Percentiles rank a stretch among this genome's conserved stretches.
Conservation (phyloP, 495 filamentous ascomycete species). For the Eremomyces bilateralis region DNA sequence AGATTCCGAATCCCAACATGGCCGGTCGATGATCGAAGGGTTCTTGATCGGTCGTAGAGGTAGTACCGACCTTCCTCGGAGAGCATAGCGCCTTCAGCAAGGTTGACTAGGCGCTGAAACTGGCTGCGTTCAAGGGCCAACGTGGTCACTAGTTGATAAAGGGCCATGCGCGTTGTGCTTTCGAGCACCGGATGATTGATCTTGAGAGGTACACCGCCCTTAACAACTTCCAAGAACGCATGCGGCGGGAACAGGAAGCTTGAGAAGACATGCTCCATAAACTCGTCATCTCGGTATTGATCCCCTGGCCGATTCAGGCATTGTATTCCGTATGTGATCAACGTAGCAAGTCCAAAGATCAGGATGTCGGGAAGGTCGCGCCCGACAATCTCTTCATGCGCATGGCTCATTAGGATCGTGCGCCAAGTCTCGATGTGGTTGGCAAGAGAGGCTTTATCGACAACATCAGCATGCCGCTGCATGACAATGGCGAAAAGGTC, state of each 20-base stretch:
- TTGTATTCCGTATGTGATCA: slow-evolving; percentile 11
- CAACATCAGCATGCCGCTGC: no score
- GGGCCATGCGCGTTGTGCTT: slow-evolving; percentile 31
- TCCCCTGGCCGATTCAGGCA: no score
- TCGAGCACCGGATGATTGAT: slow-evolving; percentile 29
- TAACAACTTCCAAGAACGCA: slow-evolving; percentile 10
- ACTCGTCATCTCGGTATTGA: slow-evolving; percentile 9
- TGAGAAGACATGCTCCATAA: slow-evolving; percentile 38
- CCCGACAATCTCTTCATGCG: slow-evolving; percentile 27
- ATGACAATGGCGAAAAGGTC: no score
- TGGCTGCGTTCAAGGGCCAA: not conserved
- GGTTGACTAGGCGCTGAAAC: slow-evolving; percentile 25
- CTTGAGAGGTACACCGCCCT: slow-evolving; percentile 3
- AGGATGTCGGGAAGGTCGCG: slow-evolving; percentile 27
- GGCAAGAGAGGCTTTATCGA: slow-evolving; percentile 1
- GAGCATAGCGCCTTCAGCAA: slow-evolving; percentile 28
- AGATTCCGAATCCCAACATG: slow-evolving; percentile 76
- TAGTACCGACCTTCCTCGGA: not conserved
- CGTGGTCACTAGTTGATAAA: slow-evolving; percentile 25
- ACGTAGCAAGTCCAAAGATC: slow-evolving; percentile 25
- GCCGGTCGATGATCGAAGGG: slow-evolving; percentile 44
- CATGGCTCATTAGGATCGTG: slow-evolving; percentile 22
- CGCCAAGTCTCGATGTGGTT: slow-evolving; percentile 7
- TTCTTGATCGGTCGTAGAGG: not conserved
- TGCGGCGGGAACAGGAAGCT: slow-evolving; percentile 49